phyloP scores from a whole-genome alignment of 2,329 filamentous ascomycete genomes.

The Talaromyces marneffei region DNA sequence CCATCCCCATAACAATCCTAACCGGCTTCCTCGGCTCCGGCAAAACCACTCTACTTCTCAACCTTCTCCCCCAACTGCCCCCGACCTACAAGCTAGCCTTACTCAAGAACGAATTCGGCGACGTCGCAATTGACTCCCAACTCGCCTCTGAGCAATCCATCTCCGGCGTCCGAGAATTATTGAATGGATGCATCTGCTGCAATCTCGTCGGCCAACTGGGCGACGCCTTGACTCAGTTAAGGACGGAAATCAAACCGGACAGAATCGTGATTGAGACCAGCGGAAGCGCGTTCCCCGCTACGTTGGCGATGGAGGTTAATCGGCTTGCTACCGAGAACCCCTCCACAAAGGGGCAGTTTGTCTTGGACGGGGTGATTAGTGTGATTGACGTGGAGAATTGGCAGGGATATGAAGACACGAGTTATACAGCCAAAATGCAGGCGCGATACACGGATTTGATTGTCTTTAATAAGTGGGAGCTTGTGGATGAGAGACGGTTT shows the following conservation, averaged over 20 bases:
- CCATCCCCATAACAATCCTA: constrained; percentile 86
- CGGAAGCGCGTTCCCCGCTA: constrained; percentile 81
- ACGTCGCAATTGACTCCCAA: constrained; percentile 87
- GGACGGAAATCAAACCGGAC: constrained; percentile 58
- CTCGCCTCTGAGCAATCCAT: constrained; percentile 78
- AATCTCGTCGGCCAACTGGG: constrained; percentile 90
- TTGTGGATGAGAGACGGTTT: constrained; percentile 63
- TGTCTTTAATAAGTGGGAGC: constrained; percentile 90
- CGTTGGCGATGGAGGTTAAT: constrained; percentile 85
- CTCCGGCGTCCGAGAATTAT: constrained; percentile 81
- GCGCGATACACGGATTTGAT: constrained; percentile 85
- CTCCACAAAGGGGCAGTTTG: constrained; percentile 49
- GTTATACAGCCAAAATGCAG: constrained; percentile 81
- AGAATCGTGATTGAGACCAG: constrained; percentile 92
- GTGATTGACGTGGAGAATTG: constrained; percentile 95
- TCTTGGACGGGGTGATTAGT: constrained; percentile 79
- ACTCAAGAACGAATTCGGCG: constrained; percentile 97
- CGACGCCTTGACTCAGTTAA: constrained; percentile 71
- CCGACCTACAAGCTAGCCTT: constrained; percentile 83
- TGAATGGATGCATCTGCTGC: constrained; percentile 98
- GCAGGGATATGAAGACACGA: constrained; percentile 86
- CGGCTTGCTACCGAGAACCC: constrained; percentile 58
- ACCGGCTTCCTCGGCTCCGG: constrained; percentile 95
- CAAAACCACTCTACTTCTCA: constrained; percentile 93
- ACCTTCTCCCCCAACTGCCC: constrained; percentile 87